A percentile compares a stretch with the other conserved stretches of the same genome.
phyloP scores from a whole-genome alignment of 495 filamentous ascomycete genomes.

The Penicillium riverlandense region DNA sequence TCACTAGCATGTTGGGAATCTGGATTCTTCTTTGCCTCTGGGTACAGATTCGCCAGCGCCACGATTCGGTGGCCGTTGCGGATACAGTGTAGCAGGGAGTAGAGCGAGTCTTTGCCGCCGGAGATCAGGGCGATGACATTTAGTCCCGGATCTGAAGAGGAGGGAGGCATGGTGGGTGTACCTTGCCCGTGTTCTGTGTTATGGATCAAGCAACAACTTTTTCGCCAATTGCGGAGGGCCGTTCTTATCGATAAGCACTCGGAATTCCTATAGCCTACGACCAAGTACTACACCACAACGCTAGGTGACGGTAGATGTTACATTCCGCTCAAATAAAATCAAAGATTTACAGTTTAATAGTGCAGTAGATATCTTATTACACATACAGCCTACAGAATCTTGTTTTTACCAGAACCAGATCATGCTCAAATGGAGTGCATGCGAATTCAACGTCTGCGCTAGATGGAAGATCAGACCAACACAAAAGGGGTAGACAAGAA shows the following conservation, averaged over 20 bases:
- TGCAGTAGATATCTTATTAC: too few relatives aligned
- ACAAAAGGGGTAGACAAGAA: slow-evolving; percentile 16
- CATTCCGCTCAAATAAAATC: too few relatives aligned
- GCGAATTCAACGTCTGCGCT: too few relatives aligned
- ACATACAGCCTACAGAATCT: too few relatives aligned
- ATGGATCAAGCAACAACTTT: slow-evolving; percentile 1
- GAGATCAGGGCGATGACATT: slow-evolving; percentile 91
- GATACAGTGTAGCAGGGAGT: slow-evolving; percentile 82
- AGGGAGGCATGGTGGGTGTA: slow-evolving; percentile 2
- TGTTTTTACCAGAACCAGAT: too few relatives aligned
- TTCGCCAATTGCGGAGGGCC: too few relatives aligned
- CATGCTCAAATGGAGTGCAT: too few relatives aligned
- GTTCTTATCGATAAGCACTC: slow-evolving; percentile 5
- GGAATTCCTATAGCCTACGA: too few relatives aligned
- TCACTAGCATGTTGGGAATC: background rate
- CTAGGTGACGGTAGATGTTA: too few relatives aligned
- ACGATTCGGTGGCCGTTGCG: slow-evolving; percentile 79
- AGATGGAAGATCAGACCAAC: slow-evolving; percentile 10
- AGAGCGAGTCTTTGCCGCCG: slow-evolving; percentile 95
- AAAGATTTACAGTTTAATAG: too few relatives aligned
- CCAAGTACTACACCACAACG: too few relatives aligned
- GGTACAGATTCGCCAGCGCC: slow-evolving; percentile 83
- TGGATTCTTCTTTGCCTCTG: slow-evolving; percentile 20
- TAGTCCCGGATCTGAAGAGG: slow-evolving; percentile 25
- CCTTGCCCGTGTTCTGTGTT: background rate